Evolutionary conservation across 2,329 filamentous ascomycete species (phyloP), one percentile per base, ranked within the genome.

Genomic region (Cercospora canescens): DNA sequence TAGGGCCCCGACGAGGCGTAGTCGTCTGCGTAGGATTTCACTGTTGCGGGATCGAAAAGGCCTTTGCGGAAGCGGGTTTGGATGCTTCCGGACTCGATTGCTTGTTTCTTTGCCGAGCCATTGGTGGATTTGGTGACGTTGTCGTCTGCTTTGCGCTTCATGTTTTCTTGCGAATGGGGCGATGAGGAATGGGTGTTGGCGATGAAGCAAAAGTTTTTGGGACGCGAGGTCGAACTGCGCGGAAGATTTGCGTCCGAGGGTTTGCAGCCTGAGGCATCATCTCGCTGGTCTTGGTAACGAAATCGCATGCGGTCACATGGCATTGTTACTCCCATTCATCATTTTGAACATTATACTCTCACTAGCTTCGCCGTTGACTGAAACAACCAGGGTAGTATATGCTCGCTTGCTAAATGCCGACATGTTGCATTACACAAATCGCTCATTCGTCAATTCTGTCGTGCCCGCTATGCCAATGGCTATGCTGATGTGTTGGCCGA

Each of bases 1-100:
- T 99, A 99, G 5, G 89, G 90, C 18, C 82, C 79, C 9, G 90
- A 92, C 7, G 81, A 75, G 62, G 87, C 86, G 76, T 92, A 92
- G 70, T 86, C 83, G 21, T 81, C 75, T 9, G 86, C 87, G 78
- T 92, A 91, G 35, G 83, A 77, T 64, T 84, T 73, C 66, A 91
- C 83, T 35, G 87, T 83, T 26, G 84, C 73, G 62, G 84, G 76
- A 71, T 89, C 85, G 75, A 92, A 91, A 41, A 93, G 85, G 5
- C 87, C 88, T 61, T 84, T 81, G 62, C 88, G 85, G 76, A 93
- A 93, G 52, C 88, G 83, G 67, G 83, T 79, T 71, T 84, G 81
- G 60, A 86, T 74, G 63, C 76, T 74, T 55, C 75, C 75, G 64
- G 68, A 67, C 48, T 80, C 78, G 65, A 63, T 72, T n/a, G 73